A percentile compares a stretch with the other conserved stretches of the same genome.
Conservation (phyloP, 2,329 filamentous ascomycete genomes). For the Pseudocercospora eumusae region DNA sequence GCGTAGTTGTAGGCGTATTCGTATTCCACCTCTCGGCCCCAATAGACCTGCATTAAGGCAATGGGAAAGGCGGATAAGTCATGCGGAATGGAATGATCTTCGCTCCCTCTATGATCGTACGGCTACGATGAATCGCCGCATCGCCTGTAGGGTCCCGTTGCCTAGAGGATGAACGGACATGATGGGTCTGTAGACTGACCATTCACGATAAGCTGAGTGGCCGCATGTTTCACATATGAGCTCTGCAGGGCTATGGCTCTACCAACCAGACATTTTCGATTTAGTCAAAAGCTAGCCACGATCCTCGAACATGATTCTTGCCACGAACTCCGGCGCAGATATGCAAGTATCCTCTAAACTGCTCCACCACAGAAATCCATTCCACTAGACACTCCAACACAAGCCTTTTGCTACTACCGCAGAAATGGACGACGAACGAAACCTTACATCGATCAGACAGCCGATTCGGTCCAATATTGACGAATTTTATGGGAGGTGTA, state of each 20-base stretch:
- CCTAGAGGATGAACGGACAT: too few species aligned
- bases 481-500: neutral
- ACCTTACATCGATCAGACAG: neutral
- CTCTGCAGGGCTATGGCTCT: neutral
- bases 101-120: too few species aligned
- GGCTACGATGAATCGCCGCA: too few species aligned
- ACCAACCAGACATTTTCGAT: neutral
- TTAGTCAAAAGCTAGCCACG: neutral
- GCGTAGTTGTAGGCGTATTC: too few species aligned
- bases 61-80: too few species aligned
- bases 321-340: neutral
- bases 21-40: too few species aligned
- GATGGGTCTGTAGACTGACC: neutral
- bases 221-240: neutral
- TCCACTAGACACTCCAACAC: neutral
- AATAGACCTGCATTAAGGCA: too few species aligned
- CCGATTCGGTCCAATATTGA: neutral
- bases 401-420: neutral
- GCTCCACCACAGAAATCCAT: neutral
- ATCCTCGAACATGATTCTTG: neutral
- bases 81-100: too few species aligned
- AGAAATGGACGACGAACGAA: neutral
- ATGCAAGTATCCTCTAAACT: neutral
- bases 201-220: neutral
- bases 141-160: too few species aligned